phyloP scores from a whole-genome alignment of 192 early-diverging fungal species.

The Kappamyces sp. region DNA sequence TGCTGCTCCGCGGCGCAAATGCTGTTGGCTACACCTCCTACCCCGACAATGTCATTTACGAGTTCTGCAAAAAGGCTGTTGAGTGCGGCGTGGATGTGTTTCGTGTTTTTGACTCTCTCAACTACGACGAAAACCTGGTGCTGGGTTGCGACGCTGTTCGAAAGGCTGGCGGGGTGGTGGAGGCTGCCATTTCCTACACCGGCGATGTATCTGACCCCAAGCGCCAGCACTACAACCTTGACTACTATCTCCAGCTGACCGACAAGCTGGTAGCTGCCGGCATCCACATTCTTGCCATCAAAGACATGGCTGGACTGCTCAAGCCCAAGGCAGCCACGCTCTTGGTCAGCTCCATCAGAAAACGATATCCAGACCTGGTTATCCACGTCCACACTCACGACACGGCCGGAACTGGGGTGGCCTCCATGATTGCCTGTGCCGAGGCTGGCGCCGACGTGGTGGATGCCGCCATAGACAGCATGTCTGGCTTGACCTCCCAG shows the following conservation, averaged over 20 bases:
- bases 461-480: constrained; percentile 86
- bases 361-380: constrained; percentile 78
- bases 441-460: constrained; percentile 91
- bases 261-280: constrained; percentile 81
- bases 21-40: constrained; percentile 97
- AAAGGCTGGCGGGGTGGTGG: constrained; percentile 88
- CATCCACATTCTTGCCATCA: constrained; percentile 82
- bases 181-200: constrained; percentile 85
- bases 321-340: constrained; percentile 85
- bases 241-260: constrained; percentile 89
- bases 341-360: constrained; percentile 80
- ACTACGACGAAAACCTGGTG: constrained; percentile 94
- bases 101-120: constrained; percentile 96
- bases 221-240: constrained; percentile 76
- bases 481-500: constrained; percentile 95
- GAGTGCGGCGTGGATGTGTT: constrained; percentile 90
- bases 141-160: constrained; percentile 90
- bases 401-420: constrained; percentile 94
- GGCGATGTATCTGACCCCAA: constrained; percentile 87
- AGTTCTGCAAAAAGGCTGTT: constrained; percentile 85
- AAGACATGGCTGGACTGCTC: constrained; percentile 96
- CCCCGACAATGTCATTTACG: constrained; percentile 95
- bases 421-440: constrained; percentile 85
- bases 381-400: constrained; percentile 98
- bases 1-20: constrained; percentile 96